Evolutionary conservation across 1,284 basidiomycete genomes (phyloP).

Genomic region (Fistulinella staudtii): DNA sequence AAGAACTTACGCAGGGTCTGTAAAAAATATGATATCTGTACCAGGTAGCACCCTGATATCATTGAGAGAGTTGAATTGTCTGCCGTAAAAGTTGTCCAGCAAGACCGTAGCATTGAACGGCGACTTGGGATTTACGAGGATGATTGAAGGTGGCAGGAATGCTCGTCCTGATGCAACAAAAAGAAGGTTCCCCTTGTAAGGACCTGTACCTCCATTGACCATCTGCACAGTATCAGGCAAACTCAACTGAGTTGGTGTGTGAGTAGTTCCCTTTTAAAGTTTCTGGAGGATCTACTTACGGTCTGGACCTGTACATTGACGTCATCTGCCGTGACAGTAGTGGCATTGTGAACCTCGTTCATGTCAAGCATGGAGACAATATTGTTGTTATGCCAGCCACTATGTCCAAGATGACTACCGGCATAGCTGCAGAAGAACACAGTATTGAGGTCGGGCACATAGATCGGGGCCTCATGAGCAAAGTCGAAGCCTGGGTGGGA

Average conservation of each 20-base stretch:
- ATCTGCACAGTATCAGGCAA: constrained; percentile 53
- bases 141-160: constrained; percentile 56
- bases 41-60: constrained; percentile 73
- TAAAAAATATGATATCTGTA: constrained; percentile 61
- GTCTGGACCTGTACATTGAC: constrained; percentile 56
- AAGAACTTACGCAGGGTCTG: constrained; percentile 58
- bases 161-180: constrained; percentile 69
- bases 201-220: constrained; percentile 75
- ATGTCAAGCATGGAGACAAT: constrained; percentile 45
- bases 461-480: constrained; percentile 74
- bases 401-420: constrained; percentile 39
- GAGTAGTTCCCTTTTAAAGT: neutral
- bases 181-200: constrained; percentile 58
- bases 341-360: constrained; percentile 40
- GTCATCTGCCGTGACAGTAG: constrained; percentile 32
- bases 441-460: constrained; percentile 54
- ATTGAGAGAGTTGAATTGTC: constrained; percentile 80
- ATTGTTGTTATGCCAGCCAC: constrained; percentile 46
- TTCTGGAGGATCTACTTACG: constrained; percentile 34
- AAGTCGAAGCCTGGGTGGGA: constrained; percentile 58
- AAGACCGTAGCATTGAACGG: constrained; percentile 64
- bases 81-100: constrained; percentile 68
- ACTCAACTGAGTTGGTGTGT: constrained; percentile 36
- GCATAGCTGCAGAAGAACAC: constrained; percentile 51
- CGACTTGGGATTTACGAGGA: constrained; percentile 57